Conservation (phyloP, 305 asterid species). For the Rubia peregrina region DNA sequence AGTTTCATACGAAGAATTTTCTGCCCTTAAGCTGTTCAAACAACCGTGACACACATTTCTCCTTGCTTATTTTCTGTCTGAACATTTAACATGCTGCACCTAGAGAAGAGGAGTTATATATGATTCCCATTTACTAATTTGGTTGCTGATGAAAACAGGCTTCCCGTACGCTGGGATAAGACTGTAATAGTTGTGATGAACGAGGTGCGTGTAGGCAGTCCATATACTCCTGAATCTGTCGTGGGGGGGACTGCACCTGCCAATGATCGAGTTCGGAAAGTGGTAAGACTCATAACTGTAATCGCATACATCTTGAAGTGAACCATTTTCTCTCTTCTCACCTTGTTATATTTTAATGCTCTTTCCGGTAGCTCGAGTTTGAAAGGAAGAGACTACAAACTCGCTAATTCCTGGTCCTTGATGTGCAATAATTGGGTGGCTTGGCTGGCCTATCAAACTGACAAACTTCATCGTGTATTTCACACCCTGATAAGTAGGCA, state of each 20-base stretch:
- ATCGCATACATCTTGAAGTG: not conserved
- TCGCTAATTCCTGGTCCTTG: constrained; percentile 19
- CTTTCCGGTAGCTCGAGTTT: constrained; percentile 43
- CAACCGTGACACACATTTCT: not conserved
- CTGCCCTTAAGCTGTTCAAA: not conserved
- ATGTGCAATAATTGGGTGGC: constrained; percentile 1
- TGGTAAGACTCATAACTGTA: constrained; percentile 42
- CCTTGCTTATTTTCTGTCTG: not conserved
- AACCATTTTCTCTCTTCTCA: not conserved
- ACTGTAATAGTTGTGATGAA: constrained; percentile 81
- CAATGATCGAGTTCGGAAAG: constrained; percentile 86
- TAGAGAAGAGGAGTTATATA: not conserved
- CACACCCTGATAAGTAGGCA: not conserved
- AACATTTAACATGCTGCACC: not conserved
- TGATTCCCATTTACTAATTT: not conserved
- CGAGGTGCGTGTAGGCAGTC: constrained; percentile 82
- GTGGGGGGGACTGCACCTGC: constrained; percentile 82
- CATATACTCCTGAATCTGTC: constrained; percentile 78
- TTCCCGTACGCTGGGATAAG: constrained; percentile 87
- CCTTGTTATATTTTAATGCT: not conserved
- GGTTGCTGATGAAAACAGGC: constrained; percentile 35
- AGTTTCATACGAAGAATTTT: not conserved
- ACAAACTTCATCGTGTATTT: not conserved
- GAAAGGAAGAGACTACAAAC: constrained; percentile 76
- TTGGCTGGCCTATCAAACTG: constrained; percentile 5